phyloP scores from a whole-genome alignment of 805 yeast genomes.

The Hanseniaspora singularis region DNA sequence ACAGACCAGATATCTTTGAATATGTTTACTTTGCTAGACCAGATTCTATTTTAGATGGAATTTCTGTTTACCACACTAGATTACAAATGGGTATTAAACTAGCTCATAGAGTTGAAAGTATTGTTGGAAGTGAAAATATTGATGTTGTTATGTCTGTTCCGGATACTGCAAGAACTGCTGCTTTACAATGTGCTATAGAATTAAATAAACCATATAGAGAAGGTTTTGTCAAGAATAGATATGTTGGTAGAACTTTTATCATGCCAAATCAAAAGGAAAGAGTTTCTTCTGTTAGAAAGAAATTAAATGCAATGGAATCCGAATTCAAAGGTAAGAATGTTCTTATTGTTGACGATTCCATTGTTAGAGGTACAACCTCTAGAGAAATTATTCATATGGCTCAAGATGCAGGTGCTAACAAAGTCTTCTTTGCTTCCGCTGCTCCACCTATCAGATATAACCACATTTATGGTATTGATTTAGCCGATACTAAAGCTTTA shows the following conservation, averaged over 20 bases:
- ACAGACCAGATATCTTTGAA: conserved; percentile 93
- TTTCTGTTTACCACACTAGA: conserved; percentile 85
- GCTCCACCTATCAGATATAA: conserved; percentile 96
- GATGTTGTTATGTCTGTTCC: conserved; percentile 98
- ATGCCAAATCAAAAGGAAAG: conserved; percentile 97
- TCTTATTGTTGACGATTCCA: conserved; percentile 87
- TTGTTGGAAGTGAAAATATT: conserved; percentile 41
- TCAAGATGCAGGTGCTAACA: conserved; percentile 92
- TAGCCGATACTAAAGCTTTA: conserved; percentile 87
- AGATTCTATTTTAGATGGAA: conserved; percentile 92
- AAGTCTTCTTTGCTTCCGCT: conserved; percentile 92
- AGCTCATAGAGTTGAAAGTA: conserved; percentile 56
- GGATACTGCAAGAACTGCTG: conserved; percentile 94
- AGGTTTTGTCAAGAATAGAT: conserved; percentile 92
- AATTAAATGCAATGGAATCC: conserved; percentile 88
- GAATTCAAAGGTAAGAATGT: conserved; percentile 82
- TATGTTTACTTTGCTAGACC: conserved; percentile 98
- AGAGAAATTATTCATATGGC: conserved; percentile 96
- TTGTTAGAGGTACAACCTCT: conserved; percentile 95
- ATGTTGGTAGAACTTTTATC: conserved; percentile 94
- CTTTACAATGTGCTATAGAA: conserved; percentile 77
- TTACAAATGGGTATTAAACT: conserved; percentile 86
- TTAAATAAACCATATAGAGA: conserved; percentile 80
- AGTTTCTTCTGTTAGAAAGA: conserved; percentile 83
- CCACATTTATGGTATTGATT: conserved; percentile 94